Evolutionary conservation across 495 filamentous ascomycete species (phyloP), one percentile per base, ranked within the genome.

Genomic region (Penicillium flavigenum): DNA sequence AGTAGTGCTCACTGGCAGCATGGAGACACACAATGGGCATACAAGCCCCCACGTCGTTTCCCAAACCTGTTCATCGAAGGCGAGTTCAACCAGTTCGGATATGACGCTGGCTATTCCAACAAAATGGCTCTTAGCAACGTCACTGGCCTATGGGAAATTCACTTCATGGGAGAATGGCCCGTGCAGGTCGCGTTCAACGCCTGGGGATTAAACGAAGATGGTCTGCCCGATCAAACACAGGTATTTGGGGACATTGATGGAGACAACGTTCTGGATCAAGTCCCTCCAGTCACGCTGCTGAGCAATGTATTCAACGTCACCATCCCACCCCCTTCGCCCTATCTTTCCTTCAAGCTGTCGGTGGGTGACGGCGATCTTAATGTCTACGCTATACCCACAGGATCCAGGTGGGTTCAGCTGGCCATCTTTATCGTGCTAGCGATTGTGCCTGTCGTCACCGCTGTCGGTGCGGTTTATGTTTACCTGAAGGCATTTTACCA

Each of bases 401-500:
- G 86, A 5, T 76, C 75, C 20, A 62, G 77, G 22, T 73, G 71
- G n/a, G 44, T 71, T 16, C 86, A 89, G 66, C 72, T 89, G 39
- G 64, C 70, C 11, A 63, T 88, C 29, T 86, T 78, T 60, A 61
- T 83, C 27, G 69, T 88, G 1, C 73, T 88, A 32, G 75, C 70
- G 61, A 54, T 85, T 43, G 59, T 87, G 17, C 85, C 86, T 2
- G 57, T 82, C n/a, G 5, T 75, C 11, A 79, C 78, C 5, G 84
- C 74, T 22, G 66, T 65, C 1, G 57, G 75, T 12, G 83, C 77
- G 41, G 76, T 84, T 1, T 87, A 75, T 66, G 66, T 81, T 20
- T 89, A 86, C 72, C 77, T 86, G 74, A 76, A 79, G 50, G 81
- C 80, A 22, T 89, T 88, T 73, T 88, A 87, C 71, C 80, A 84